Evolutionary conservation across 306 rosid species (phyloP), one percentile per base, ranked within the genome.

Genomic region (Trichosanthes truncata): DNA sequence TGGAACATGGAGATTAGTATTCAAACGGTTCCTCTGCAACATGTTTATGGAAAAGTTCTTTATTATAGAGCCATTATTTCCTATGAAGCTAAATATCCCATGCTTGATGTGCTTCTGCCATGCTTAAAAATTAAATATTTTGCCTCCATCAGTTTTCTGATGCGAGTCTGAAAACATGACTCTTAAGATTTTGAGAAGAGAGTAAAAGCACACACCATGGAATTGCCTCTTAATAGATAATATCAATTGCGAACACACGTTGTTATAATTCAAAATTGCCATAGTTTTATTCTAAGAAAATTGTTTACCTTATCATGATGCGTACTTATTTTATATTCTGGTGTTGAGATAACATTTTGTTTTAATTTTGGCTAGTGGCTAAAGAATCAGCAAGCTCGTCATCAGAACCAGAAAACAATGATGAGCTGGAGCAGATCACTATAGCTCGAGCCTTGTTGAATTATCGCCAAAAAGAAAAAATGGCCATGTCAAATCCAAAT

Each of bases 401-500:
- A 61, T 86, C 91, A 46, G 99, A 96, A 81, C 90, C 92, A 2
- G 99, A 96, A 60, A 90, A 80, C 89, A 91, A 75, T 26, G 99
- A 96, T 67, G 99, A 96, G 80, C 81, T 93, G 77, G 99, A 96
- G 84, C 99, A 96, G 86, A 93, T 93, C 86, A 93, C 98, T 3
- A 88, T 96, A 85, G 96, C 99, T 6, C 87, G 98, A 71, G 97
- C 99, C 63, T 86, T 96, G 29, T 72, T 87, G 57, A 90, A 87
- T 78, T 96, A 86, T 85, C 97, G 96, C 1, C 66, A 86, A 83
- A 93, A 93, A 89, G 98, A 96, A 84, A 93, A 96, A 80, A 85
- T 89, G 78, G 80, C 90, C 26, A 87, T 85, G 89, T 80, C 93
- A 17, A 90, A 96, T 78, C 86, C 93, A 31, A 87, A 90, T 82